Evolutionary conservation across 805 yeast genomes (phyloP), one percentile per base, ranked within the genome.

Genomic region (Grigorovia transvaalensis): DNA sequence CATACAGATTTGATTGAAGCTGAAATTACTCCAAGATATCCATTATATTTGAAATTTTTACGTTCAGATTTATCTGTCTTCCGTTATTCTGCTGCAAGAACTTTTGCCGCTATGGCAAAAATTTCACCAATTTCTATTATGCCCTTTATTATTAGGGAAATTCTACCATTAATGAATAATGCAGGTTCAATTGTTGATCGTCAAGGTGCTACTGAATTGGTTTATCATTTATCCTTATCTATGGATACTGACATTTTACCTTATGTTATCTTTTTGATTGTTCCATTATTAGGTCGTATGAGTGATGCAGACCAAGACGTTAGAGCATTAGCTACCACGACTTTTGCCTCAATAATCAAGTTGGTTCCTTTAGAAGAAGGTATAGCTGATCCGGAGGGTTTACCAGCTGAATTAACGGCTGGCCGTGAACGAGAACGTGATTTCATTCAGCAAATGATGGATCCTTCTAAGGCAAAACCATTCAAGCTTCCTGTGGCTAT

Each of bases 341-440:
- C 99, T 0, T 93, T 93, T 76, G 99, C 99, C 0, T 84, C 95
- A 0, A 88, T 93, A 53, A 91, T 93, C 59, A 93, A 91, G 66
- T 72, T 93, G 56, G 98, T 93, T 19, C 99, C 99, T 5, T 75
- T 93, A 53, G 99, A 93, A 71, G 95, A 96, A 8, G 99, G 98
- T 65, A 90, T 93, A 41, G 89, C 95, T 1, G 96, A 93, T 67
- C 98, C 98, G 1, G 82, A 79, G 49, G 96, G 89, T 54, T 81
- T 93, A 82, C 95, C 98, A 0, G 74, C 75, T 52, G 88, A 86
- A 46, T 73, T 93, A 48, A 73, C 93, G 54, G 86, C 75, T 57
- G 97, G 96, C 9, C 85, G 97, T 66, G 96, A 89, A 59, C 78
- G 86, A 51, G 99, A 93, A 66, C 81, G 99, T 64, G 95, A 88